Evolutionary conservation across 108 stramenopile genomes (phyloP).

Genomic region (Phaeodactylum tricornutum): DNA sequence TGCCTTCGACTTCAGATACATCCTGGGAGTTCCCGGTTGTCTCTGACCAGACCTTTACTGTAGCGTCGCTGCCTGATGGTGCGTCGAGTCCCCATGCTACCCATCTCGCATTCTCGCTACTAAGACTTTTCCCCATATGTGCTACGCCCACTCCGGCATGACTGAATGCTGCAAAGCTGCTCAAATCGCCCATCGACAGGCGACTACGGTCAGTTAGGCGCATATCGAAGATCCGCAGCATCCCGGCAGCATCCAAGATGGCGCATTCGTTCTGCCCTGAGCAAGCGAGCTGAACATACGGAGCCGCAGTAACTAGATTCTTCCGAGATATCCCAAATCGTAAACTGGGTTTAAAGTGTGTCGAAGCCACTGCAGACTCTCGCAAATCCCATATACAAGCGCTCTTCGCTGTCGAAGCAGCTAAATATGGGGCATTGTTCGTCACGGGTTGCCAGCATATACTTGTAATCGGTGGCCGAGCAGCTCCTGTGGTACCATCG

Average conservation of each 20-base stretch:
- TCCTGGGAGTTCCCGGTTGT: not conserved
- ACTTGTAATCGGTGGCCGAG: constrained; percentile 17
- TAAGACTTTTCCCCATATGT: constrained; percentile 9
- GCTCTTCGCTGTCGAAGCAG: constrained; percentile 32
- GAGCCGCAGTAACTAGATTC: constrained; percentile 2
- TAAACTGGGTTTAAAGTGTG: constrained; percentile 33
- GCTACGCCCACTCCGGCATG: constrained; percentile 53
- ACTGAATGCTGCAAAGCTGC: constrained; percentile 35
- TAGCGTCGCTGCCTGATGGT: constrained; percentile 18
- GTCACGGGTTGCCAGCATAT: constrained; percentile 36
- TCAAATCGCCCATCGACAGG: not conserved
- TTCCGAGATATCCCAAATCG: constrained; percentile 27
- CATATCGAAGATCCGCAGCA: constrained; percentile 58
- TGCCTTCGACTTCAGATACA: not conserved
- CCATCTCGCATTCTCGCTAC: too few relatives aligned
- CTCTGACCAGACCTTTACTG: constrained; percentile 70
- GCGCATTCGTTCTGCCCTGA: constrained; percentile 54
- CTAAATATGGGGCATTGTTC: constrained; percentile 15
- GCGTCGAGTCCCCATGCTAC: constrained; percentile 67
- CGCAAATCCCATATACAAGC: constrained; percentile 60
- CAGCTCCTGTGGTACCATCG: constrained; percentile 3
- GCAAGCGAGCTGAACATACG: constrained; percentile 46
- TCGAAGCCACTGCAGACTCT: constrained; percentile 16
- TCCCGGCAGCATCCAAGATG: constrained; percentile 44
- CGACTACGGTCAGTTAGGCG: constrained; percentile 32